Conservation (phyloP, 2,329 filamentous ascomycete genomes). For the Dendrostoma leiphaemia region DNA sequence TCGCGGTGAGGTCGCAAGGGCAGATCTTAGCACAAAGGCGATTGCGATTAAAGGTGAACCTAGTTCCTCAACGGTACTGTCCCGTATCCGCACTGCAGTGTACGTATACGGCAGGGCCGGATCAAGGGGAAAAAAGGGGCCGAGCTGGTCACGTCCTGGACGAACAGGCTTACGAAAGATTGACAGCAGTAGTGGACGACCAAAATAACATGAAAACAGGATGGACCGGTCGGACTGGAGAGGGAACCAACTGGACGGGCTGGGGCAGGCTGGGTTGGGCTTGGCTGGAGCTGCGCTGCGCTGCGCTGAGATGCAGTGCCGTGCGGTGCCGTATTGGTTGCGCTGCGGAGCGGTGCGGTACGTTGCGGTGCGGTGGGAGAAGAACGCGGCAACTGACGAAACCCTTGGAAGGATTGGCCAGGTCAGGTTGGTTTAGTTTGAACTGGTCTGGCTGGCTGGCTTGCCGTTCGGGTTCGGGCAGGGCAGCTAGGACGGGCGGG, state of each 20-base stretch:
- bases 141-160: neutral
- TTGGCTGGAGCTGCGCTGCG: neutral
- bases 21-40: slow-evolving; percentile 6
- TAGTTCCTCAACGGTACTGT: no score
- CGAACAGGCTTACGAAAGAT: neutral
- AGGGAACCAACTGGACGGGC: neutral
- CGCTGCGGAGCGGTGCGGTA: neutral
- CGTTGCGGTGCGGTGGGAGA: no score
- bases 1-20: neutral
- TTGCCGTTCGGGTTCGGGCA: no score
- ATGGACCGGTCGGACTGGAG: neutral
- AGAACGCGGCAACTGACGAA: no score
- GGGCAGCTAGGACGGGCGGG: no score
- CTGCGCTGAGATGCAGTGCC: neutral
- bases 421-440: no score
- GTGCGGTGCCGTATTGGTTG: neutral
- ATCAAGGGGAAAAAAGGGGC: neutral
- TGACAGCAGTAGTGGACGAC: neutral
- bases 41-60: no score
- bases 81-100: no score
- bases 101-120: neutral
- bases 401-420: neutral
- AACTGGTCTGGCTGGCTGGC: no score
- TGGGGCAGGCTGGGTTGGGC: neutral
- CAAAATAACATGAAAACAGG: neutral